These are phyloP conservation scores for Cephaloascus fragrans DNA, from an alignment of 805 yeast genomes.

Conservation along the genomic window DNA sequence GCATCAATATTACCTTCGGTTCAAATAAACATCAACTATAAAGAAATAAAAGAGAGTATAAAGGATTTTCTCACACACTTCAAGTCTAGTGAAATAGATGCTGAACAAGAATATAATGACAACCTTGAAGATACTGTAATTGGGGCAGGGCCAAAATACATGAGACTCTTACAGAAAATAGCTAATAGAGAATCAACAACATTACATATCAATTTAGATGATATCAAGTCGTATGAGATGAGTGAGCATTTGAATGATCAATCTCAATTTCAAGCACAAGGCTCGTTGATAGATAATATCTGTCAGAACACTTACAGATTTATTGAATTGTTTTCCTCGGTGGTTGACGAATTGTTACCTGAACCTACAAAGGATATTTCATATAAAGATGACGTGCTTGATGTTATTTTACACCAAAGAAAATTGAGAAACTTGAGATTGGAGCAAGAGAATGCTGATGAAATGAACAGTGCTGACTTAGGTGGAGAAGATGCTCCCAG, in stretches of 20 bases:
- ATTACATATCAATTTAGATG: constrained; percentile 73
- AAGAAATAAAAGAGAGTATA: constrained; percentile 46
- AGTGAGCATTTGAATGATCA: constrained; percentile 16
- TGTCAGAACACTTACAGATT: constrained; percentile 70
- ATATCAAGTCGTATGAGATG: constrained; percentile 61
- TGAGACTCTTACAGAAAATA: constrained; percentile 61
- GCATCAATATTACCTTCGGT: constrained; percentile 47
- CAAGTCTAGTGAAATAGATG: constrained; percentile 29
- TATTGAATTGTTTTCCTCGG: constrained; percentile 63
- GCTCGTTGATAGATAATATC: constrained; percentile 45
- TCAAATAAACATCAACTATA: constrained; percentile 66
- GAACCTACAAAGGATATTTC: constrained; percentile 72
- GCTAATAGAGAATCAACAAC: constrained; percentile 77
- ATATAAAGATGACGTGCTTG: constrained; percentile 83
- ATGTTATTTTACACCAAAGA: constrained; percentile 87
- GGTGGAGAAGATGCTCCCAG: constrained; percentile 2
- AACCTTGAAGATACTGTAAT: too few species aligned
- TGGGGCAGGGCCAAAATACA: constrained; percentile 58
- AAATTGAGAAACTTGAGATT: constrained; percentile 69
- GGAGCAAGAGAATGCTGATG: constrained; percentile 58
- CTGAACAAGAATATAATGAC: constrained; percentile 13
- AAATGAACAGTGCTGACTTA: constrained; percentile 29
- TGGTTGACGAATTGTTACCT: constrained; percentile 79
- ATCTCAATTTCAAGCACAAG: constrained; percentile 8
- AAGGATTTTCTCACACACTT: constrained; percentile 61